A percentile compares a stretch with the other conserved stretches of the same genome.
Conservation (phyloP, 2,329 filamentous ascomycete species). For the Penicillium corylophilum region DNA sequence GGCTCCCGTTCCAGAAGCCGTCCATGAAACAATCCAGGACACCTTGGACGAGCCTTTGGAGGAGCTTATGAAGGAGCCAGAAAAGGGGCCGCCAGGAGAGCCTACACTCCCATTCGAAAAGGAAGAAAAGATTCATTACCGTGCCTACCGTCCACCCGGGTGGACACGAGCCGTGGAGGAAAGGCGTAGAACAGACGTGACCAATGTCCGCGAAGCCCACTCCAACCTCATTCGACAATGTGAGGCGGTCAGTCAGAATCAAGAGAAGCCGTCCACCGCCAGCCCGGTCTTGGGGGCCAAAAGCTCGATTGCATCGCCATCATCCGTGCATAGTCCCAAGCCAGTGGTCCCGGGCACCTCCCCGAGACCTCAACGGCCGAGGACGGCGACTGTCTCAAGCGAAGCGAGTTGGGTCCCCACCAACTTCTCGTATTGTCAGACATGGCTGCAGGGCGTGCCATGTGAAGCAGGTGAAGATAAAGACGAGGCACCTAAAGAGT, state of each 20-base stretch:
- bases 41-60: neutral
- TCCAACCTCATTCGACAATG: conserved; percentile 32
- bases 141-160: conserved; percentile 17
- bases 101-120: neutral
- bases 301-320: conserved; percentile 4
- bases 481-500: conserved; percentile 26
- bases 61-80: neutral
- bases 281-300: conserved; percentile 12
- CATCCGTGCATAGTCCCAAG: neutral
- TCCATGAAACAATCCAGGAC: neutral
- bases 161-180: conserved; percentile 5
- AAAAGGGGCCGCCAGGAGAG: neutral
- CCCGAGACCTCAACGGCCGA: conserved; percentile 28
- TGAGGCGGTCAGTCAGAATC: conserved; percentile 19
- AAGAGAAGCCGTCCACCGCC: conserved; percentile 10
- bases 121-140: conserved; percentile 12
- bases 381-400: conserved; percentile 37
- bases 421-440: conserved; percentile 38
- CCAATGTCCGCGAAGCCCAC: conserved; percentile 35
- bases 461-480: conserved; percentile 27
- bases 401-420: conserved; percentile 39
- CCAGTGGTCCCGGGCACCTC: conserved; percentile 14
- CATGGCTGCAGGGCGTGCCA: conserved; percentile 40
- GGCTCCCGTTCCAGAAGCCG: neutral
- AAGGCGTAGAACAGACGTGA: conserved; percentile 18